A percentile compares a stretch with the other conserved stretches of the same genome.
Evolutionary conservation across 169 alveolate species (phyloP).

Genomic region (Cryptosporidium viatorum): DNA sequence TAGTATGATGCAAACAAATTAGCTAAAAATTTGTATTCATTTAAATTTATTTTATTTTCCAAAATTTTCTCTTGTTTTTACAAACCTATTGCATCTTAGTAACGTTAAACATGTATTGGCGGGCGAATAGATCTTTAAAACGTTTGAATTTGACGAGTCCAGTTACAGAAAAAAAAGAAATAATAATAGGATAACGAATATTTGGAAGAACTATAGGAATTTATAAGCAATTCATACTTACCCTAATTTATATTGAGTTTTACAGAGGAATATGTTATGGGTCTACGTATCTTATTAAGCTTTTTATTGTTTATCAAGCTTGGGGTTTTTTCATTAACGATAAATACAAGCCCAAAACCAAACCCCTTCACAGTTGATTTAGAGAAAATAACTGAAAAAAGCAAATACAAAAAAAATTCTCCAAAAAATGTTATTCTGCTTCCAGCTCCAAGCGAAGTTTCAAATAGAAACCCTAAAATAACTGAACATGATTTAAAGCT

Average conservation of each 20-base stretch:
- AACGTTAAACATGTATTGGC: slow-evolving; percentile 6
- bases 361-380: slow-evolving; percentile 17
- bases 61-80: not conserved
- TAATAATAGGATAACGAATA: not conserved
- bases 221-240: not conserved
- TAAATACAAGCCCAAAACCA: not conserved
- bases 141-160: slow-evolving; percentile 31
- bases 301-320: slow-evolving; percentile 30
- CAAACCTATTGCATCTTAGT: not conserved
- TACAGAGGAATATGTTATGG: slow-evolving; percentile 38
- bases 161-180: not conserved
- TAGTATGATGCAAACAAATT: not conserved
- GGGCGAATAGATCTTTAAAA: slow-evolving; percentile 27
- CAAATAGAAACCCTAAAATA: not conserved
- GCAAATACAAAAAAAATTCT: not conserved
- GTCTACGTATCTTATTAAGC: slow-evolving; percentile 23
- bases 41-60: not conserved
- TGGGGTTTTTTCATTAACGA: not conserved
- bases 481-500: not conserved
- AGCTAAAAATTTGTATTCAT: not conserved
- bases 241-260: not conserved
- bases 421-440: not conserved
- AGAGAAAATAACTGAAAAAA: not conserved
- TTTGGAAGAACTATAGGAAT: not conserved
- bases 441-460: not conserved